A percentile compares a stretch with the other conserved stretches of the same genome.
Conservation (phyloP, 208 protist genomes). For the Wallacemonas sp. region DNA sequence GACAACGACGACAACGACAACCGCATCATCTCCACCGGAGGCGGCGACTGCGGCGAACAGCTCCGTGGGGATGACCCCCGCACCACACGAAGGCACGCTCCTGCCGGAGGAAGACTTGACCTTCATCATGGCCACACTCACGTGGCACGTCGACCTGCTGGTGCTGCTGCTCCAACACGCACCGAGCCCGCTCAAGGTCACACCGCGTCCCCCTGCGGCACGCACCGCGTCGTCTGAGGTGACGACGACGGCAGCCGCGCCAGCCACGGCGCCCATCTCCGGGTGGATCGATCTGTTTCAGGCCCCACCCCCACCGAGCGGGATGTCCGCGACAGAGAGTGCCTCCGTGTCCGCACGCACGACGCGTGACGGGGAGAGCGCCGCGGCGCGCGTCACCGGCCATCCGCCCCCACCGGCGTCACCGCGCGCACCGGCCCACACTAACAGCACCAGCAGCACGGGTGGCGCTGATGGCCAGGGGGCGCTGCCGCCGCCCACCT, state of each 20-base stretch:
- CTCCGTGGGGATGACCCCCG: no score
- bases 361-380: no score
- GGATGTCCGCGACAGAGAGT: no score
- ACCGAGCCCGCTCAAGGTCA: slow-evolving; percentile 33
- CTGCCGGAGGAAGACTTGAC: slow-evolving; percentile 33
- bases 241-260: background rate
- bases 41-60: no score
- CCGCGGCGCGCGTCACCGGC: background rate
- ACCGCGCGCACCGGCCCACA: background rate
- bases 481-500: background rate
- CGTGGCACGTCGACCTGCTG: slow-evolving; percentile 68
- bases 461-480: background rate
- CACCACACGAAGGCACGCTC: slow-evolving; percentile 16
- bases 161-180: slow-evolving; percentile 51
- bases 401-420: background rate
- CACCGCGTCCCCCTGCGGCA: background rate
- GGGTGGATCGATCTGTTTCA: slow-evolving; percentile 5
- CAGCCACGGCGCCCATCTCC: background rate
- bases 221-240: background rate
- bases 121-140: slow-evolving; percentile 63
- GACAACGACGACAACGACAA: background rate
- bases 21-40: background rate
- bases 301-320: background rate
- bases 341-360: no score
- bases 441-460: slow-evolving; percentile 8